Percentiles rank a stretch among this genome's conserved stretches.
phyloP scores from a whole-genome alignment of 306 rosid genomes.

The Cucumis sativus region Cucumber_9930_V3 NC_026655.2:3940001-3940500 shows the following conservation, averaged over 20 bases:
- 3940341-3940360: background rate
- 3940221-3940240: background rate
- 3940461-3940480: background rate
- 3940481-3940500: background rate
- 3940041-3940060: conserved; percentile 32
- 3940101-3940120: conserved; percentile 97
- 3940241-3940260: background rate
- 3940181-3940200: conserved; percentile 19
- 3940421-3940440: background rate
- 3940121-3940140: conserved; percentile 71
- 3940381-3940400: no score
- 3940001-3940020: background rate
- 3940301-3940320: background rate
- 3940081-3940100: conserved; percentile 87
- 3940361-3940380: no score
- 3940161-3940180: conserved; percentile 51
- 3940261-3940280: background rate
- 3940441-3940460: background rate
- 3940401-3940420: no score
- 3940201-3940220: background rate
- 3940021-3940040: conserved; percentile 46
- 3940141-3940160: conserved; percentile 38
- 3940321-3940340: background rate
- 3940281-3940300: background rate
- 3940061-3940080: conserved; percentile 44